Base-by-base conservation (phyloP, 2,329 filamentous ascomycete species). In the Aspergillus pseudotamarii region DNA sequence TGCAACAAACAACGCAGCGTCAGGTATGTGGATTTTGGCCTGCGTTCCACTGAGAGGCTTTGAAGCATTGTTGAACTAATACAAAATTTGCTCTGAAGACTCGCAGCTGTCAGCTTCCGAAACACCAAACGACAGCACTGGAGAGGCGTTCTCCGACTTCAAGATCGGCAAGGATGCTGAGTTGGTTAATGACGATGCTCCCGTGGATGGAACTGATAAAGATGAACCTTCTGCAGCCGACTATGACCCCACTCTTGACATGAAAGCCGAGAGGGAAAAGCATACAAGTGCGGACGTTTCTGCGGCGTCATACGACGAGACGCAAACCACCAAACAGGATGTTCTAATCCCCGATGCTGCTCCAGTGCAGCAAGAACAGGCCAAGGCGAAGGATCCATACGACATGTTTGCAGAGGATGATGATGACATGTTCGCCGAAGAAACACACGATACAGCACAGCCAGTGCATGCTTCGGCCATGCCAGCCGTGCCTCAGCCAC, bases 151-250 rank as follows among this genome's bases (percentile, higher is more conserved):
- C 6, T 83, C 83, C 62, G 84, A 82, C 12, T 85, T 92, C 65
- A 85, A 88, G 62, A 84, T 92, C 70, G 81, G 86, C 71, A 86
- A 88, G 70, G 90, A 92, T 72, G 84, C 87, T 61, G 86, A 89
- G 68, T 83, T 92, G 67, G 86, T 88, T 76, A 91, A 92, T 73
- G 68, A 76, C 65, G 67, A 73, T 70, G 66, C 74, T 61, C 68
- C 77, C 67, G 69, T 79, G 66, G 69, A 75, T 48, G 75, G 75
- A 68, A 77, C 78, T 66, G 86, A 88, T 53, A 85, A 86, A 59
- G 90, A 95, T 71, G 92, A 90, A 8, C 91, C 92, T 6, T 97
- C 93, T n/a, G 94, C 94, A 53, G 93, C 93, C 63, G 92, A 97
- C 76, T 97, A 97, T 75, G 92, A 97, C 73, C 94, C 94, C 1